Percentiles rank a stretch among this genome's conserved stretches.
phyloP scores from a whole-genome alignment of 2,329 filamentous ascomycete genomes.

The Talaromyces sp. region DNA sequence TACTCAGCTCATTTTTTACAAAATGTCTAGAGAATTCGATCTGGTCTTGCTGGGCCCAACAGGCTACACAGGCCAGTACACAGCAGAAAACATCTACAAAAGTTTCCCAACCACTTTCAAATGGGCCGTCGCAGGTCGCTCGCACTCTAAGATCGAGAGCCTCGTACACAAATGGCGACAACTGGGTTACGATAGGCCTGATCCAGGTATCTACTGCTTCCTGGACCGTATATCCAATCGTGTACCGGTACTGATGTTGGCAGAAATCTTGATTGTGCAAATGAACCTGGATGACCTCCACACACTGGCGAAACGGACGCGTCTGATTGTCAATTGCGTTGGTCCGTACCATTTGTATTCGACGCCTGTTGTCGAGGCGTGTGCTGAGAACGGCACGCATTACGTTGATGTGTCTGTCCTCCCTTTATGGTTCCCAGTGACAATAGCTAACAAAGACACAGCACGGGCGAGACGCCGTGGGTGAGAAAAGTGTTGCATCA shows the following conservation, averaged over 20 bases:
- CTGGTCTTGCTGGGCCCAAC: constrained; percentile 65
- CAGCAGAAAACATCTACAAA: constrained; percentile 70
- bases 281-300: constrained; percentile 51
- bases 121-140: constrained; percentile 86
- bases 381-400: constrained; percentile 62
- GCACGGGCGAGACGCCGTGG: constrained; percentile 64
- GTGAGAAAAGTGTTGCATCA: constrained; percentile 60
- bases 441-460: constrained; percentile 20
- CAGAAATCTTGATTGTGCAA: constrained; percentile 46
- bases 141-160: constrained; percentile 67
- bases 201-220: constrained; percentile 56
- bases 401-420: constrained; percentile 58
- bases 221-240: not conserved
- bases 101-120: constrained; percentile 71
- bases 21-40: constrained; percentile 54
- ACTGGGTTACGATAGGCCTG: constrained; percentile 65
- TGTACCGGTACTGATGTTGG: not conserved
- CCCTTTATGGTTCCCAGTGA: not conserved
- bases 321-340: constrained; percentile 58
- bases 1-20: not conserved
- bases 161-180: constrained; percentile 65
- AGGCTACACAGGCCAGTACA: constrained; percentile 79
- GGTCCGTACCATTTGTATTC: constrained; percentile 64
- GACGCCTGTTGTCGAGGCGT: constrained; percentile 62
- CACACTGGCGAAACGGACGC: constrained; percentile 53